Base-by-base conservation (phyloP, 2,329 filamentous ascomycete species). In the Atkinsonella hypoxylon region DNA sequence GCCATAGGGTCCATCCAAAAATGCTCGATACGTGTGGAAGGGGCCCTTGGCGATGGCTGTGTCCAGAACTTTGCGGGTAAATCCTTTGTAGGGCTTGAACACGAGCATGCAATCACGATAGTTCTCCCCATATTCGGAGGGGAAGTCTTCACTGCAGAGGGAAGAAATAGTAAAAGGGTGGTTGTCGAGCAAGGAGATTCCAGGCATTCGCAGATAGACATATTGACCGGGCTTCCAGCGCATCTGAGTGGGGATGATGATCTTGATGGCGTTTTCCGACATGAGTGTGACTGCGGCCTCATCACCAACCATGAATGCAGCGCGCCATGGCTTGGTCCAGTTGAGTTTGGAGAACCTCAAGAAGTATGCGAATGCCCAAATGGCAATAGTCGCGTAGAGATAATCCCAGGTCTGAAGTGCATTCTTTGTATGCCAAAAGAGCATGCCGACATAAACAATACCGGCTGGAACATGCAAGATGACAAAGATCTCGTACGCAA, bases 351-450 rank as follows among this genome's bases (percentile, higher is more conserved):
- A 87, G 2, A 95, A 63, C 15, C 91, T 81, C 58, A 83, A 68
- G 26, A 82, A 59, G 62, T 93, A 89, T 48, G 88, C 93, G 6
- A 84, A 58, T 1, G 77, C 70, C 83, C 89, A 93, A 55, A 96
- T 88, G 42, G 71, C 86, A 22, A 90, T 67, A 0, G 88, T 93
- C 1, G 87, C 81, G 61, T 81, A 94, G 2, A 97, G 78, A 61
- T 96, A 97, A 61, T 80, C 75, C 90, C 90, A 96, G 0, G 90
- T 95, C 50, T 83, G 83, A 38, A 96, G 77, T 58, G 87, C 95
- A 67, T 96, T 95, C 67, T 90, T 86, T 60, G 87, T 93, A 66
- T 97, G 91, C 91, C 91, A 97, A 70, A 97, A 95, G 30, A 97
- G 75, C 64, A 95, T 78, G 1, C 77, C 90, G 7, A 96, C 72